A percentile compares a stretch with the other conserved stretches of the same genome.
These are phyloP conservation scores for Andrographis paniculata DNA, from an alignment of 305 asterid genomes.

Conservation along the genomic window DNA sequence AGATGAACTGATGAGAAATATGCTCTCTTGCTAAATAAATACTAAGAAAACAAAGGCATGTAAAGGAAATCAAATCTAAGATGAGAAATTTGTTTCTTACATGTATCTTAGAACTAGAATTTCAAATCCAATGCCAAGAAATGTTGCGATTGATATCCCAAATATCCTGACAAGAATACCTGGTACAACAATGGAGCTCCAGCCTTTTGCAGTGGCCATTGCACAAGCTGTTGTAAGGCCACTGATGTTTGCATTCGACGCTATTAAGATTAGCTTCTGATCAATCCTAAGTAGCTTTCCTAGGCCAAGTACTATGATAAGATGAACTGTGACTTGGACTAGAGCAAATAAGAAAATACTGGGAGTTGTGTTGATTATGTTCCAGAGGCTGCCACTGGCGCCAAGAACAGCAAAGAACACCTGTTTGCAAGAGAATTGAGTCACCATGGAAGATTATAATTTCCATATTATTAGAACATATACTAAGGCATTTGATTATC, in stretches of 20 bases:
- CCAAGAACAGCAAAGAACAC: conserved; percentile 73
- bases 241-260: conserved; percentile 83
- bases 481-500: conserved; percentile 30
- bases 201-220: conserved; percentile 84
- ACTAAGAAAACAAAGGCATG: too few relatives aligned
- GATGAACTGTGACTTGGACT: conserved; percentile 68
- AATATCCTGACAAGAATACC: conserved; percentile 69
- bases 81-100: conserved; percentile 17
- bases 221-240: conserved; percentile 89
- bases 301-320: conserved; percentile 44
- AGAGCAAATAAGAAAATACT: conserved; percentile 69
- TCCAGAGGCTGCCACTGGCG: conserved; percentile 73
- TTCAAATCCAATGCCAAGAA: conserved; percentile 69
- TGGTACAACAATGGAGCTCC: conserved; percentile 66
- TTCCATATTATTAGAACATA: background rate
- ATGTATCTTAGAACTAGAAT: conserved; percentile 40
- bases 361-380: conserved; percentile 67
- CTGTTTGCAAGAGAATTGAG: conserved; percentile 24
- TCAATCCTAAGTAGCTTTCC: conserved; percentile 52
- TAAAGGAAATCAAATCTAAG: background rate
- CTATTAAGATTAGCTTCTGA: conserved; percentile 46
- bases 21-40: background rate
- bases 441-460: background rate
- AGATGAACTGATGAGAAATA: background rate
- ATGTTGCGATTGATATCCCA: conserved; percentile 70